A percentile compares a stretch with the other conserved stretches of the same genome.
phyloP scores from a whole-genome alignment of 2,329 filamentous ascomycete genomes.

The Nemania abortiva region DNA sequence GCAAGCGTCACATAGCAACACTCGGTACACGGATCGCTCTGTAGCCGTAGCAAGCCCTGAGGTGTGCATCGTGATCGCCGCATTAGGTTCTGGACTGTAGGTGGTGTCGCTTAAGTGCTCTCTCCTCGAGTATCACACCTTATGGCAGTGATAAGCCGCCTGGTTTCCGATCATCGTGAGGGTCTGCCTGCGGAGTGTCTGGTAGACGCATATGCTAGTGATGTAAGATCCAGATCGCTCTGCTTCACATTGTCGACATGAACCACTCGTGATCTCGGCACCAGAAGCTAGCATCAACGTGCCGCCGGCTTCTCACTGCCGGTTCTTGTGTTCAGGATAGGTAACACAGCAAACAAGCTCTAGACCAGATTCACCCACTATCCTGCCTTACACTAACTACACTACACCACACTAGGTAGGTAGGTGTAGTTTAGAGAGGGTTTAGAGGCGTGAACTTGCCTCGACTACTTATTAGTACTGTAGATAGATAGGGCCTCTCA shows the following conservation, averaged over 20 bases:
- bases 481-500: neutral
- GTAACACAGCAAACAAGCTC: neutral
- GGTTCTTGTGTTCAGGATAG: neutral
- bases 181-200: neutral
- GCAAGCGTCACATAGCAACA: neutral
- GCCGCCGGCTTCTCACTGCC: constrained; percentile 1
- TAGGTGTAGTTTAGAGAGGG: neutral
- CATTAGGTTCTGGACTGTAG: neutral
- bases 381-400: neutral
- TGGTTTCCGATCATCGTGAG: neutral
- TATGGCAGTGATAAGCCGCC: neutral
- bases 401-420: neutral
- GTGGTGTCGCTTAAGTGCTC: neutral
- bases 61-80: neutral
- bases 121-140: neutral
- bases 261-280: constrained; percentile 12
- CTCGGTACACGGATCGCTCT: neutral
- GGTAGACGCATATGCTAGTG: neutral
- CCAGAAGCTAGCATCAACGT: constrained; percentile 6
- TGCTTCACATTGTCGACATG: neutral
- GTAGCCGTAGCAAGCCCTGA: neutral
- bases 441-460: neutral
- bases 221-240: neutral
- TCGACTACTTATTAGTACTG: neutral
- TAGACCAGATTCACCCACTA: neutral